These are phyloP conservation scores for Xylaria venustula DNA, from an alignment of 495 filamentous ascomycete species.

Conservation along the genomic window DNA sequence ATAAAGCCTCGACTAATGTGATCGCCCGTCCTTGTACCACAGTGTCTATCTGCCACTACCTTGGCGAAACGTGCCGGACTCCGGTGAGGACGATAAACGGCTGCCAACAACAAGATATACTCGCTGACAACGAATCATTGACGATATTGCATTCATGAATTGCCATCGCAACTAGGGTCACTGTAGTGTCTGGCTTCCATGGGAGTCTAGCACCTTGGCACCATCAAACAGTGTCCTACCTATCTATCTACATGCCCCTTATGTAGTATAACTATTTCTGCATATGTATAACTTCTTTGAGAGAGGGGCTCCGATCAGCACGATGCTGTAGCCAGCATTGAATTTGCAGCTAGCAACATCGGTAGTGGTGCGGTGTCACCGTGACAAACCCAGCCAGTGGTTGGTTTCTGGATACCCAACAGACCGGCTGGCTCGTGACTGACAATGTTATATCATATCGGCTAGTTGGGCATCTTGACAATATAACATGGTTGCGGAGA, in stretches of 20 bases:
- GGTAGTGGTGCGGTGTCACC: neutral
- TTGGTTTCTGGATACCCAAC: neutral
- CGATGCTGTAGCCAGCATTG: neutral
- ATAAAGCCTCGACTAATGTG: neutral
- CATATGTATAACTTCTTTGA: no score
- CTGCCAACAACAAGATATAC: neutral
- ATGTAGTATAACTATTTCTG: no score
- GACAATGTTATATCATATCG: neutral
- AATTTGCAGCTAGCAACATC: neutral
- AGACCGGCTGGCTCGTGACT: neutral
- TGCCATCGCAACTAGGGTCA: neutral
- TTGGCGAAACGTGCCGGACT: neutral
- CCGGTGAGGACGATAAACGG: neutral
- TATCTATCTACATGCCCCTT: neutral
- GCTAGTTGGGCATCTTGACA: constrained; percentile 8
- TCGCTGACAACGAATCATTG: constrained; percentile 1
- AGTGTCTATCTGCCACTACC: no score
- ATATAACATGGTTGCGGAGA: constrained; percentile 2
- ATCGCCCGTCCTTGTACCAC: neutral
- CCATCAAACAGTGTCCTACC: neutral
- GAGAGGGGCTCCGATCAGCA: neutral
- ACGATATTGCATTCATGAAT: neutral
- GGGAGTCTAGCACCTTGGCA: constrained; percentile 5
- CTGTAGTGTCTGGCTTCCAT: neutral
- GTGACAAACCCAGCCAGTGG: constrained; percentile 1